Base-by-base conservation (phyloP, 2,329 filamentous ascomycete genomes). In the Pyrenophora graminea region DNA sequence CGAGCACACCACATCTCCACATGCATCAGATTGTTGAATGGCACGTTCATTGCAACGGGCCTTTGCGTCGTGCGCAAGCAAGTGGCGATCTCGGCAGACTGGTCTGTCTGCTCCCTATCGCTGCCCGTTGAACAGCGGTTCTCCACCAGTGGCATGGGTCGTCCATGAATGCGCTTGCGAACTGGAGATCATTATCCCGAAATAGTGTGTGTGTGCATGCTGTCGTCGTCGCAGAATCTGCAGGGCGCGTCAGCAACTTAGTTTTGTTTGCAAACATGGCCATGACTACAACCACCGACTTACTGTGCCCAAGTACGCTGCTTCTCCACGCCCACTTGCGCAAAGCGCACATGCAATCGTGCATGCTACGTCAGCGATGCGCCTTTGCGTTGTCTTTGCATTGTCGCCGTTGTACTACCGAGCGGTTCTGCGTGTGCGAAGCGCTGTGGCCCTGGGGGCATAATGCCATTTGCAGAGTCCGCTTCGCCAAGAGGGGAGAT, bases 171-270 rank as follows among this genome's bases (percentile, higher is more conserved):
- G 32, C 36, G 36, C 48, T 48, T 30, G 27, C 9, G 55, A 50
- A 41, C 52, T 56, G 53, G 43, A 54, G 54, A 62, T 59, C 53
- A 12, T 48, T 50, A 21, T 34, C 54, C 54, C 41, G 39, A 58
- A 46, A 48, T 51, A 55, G 53, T n/a, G 46, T 31, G 53, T n/a
- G 46, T 31, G 25, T 31, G 30, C 31, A 32, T 45, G 47, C 44
- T 58, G 53, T 53, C 59, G 56, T 55, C 52, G 59, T 61, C 43
- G 58, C 60, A 63, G 58, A 58, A 34, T 44, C 43, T 56, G 54
- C 54, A 61, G 48, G 52, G 61, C 36, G 45, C 39, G 48, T 51
- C 47, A 45, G 56, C 47, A 13, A 10, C 31, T 41, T 43, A 38
- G 37, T 51, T 53, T 54, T 48, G 48, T 41, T 54, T 52, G 51